These are phyloP conservation scores for Carex littledalei DNA, from an alignment of 176 grass and related monocot species.

Conservation along the genomic window DNA sequence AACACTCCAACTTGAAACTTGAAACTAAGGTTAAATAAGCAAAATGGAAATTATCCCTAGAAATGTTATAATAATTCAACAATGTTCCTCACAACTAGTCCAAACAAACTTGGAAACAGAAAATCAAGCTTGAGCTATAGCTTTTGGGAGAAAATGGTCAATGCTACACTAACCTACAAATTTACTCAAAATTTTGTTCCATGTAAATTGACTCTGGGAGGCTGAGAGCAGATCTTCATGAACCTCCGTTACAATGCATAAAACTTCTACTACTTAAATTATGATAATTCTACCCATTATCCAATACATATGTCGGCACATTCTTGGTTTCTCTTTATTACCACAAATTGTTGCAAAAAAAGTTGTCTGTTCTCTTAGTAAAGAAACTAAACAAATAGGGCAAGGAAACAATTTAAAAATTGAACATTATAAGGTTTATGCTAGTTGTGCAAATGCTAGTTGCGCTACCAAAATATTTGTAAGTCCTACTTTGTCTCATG, in stretches of 20 bases:
- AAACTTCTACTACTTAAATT: not conserved
- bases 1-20: not conserved
- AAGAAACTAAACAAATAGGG: not conserved
- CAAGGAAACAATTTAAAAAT: not conserved
- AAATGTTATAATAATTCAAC: not conserved
- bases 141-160: conserved; percentile 4
- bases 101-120: not conserved
- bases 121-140: not conserved
- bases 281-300: not conserved
- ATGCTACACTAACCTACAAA: conserved; percentile 6
- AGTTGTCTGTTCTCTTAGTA: not conserved
- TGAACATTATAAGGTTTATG: not conserved
- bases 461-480: not conserved
- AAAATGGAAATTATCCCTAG: not conserved
- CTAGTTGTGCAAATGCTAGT: not conserved
- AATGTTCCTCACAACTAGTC: not conserved
- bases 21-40: not conserved
- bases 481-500: not conserved
- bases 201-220: not conserved
- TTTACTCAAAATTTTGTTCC: not conserved
- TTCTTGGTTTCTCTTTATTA: not conserved
- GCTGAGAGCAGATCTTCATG: not conserved
- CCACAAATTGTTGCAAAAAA: not conserved
- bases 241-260: not conserved
- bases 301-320: not conserved